Conservation (phyloP, 768 basidiomycete genomes). For the Pisolithus orientalis region DNA sequence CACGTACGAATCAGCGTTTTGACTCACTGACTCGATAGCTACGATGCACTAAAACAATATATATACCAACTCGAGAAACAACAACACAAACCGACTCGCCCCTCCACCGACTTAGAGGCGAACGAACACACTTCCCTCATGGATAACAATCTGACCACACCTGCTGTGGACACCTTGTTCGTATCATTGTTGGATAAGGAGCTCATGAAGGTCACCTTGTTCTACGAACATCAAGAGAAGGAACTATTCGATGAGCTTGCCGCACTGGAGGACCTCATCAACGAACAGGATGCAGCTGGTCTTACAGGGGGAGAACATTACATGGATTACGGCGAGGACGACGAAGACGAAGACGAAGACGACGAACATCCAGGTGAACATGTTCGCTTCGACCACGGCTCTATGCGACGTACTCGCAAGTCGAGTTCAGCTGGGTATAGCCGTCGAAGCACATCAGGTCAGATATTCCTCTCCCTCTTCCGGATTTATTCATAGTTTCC, state of each 20-base stretch:
- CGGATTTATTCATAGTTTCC: not conserved
- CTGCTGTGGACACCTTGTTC: conserved; percentile 56
- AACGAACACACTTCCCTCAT: conserved; percentile 58
- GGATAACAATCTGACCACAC: conserved; percentile 22
- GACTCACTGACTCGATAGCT: conserved; percentile 37
- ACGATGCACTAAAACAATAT: conserved; percentile 76
- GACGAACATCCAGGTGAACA: conserved; percentile 39
- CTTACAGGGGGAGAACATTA: conserved; percentile 45
- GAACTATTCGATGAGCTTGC: conserved; percentile 60
- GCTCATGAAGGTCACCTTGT: conserved; percentile 68
- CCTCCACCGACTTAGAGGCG: conserved; percentile 55
- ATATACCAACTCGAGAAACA: conserved; percentile 85
- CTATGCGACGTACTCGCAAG: conserved; percentile 32
- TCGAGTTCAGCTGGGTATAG: conserved; percentile 22
- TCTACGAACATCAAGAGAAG: conserved; percentile 74
- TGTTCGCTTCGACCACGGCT: conserved; percentile 22
- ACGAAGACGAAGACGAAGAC: conserved; percentile 55
- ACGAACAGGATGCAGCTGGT: conserved; percentile 55
- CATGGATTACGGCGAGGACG: conserved; percentile 39
- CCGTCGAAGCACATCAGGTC: conserved; percentile 20
- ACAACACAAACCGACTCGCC: conserved; percentile 41
- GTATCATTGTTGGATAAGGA: conserved; percentile 74
- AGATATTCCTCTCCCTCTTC: not conserved
- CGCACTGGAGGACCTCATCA: conserved; percentile 51
- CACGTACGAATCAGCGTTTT: not conserved